phyloP scores from a whole-genome alignment of 2,329 filamentous ascomycete species.

The Aureobasidium sp. region DNA sequence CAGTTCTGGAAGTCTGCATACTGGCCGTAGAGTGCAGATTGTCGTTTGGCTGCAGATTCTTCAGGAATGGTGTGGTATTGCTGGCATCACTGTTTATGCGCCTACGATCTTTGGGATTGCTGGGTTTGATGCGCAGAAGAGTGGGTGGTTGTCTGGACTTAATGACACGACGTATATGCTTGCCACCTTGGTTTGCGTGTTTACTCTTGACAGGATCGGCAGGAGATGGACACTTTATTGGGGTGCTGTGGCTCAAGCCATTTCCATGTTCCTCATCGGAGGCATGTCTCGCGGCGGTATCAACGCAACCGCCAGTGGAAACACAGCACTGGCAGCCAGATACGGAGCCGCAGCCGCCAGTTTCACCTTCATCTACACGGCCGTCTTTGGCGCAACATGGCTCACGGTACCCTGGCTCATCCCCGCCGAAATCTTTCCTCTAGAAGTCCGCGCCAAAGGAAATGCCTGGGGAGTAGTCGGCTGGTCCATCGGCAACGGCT shows the following conservation, averaged over 20 bases:
- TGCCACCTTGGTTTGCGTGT: constrained; percentile 29
- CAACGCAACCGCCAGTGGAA: constrained; percentile 20
- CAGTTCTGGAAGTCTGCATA: constrained; percentile 26
- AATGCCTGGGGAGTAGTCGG: constrained; percentile 70
- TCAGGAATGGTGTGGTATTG: constrained; percentile 30
- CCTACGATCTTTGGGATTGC: constrained; percentile 28
- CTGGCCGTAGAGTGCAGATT: constrained; percentile 29
- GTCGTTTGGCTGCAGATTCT: constrained; percentile 35
- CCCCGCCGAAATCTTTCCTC: constrained; percentile 61
- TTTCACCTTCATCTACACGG: constrained; percentile 63
- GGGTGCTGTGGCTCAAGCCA: constrained; percentile 28
- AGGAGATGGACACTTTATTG: constrained; percentile 28
- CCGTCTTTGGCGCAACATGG: constrained; percentile 58
- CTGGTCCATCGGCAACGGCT: constrained; percentile 66
- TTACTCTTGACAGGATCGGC: constrained; percentile 29
- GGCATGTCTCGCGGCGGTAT: constrained; percentile 25
- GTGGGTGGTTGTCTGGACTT: constrained; percentile 35
- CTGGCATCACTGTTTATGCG: constrained; percentile 31
- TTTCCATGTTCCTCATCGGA: constrained; percentile 28
- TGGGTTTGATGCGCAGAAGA: constrained; percentile 27
- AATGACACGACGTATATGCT: constrained; percentile 32
- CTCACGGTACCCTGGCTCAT: constrained; percentile 45
- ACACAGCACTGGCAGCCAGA: constrained; percentile 18
- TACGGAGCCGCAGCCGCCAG: constrained; percentile 54
- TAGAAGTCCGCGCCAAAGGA: constrained; percentile 62